Evolutionary conservation across 208 protist species (phyloP).

Genomic region (Trypanosoma lewisi): DNA sequence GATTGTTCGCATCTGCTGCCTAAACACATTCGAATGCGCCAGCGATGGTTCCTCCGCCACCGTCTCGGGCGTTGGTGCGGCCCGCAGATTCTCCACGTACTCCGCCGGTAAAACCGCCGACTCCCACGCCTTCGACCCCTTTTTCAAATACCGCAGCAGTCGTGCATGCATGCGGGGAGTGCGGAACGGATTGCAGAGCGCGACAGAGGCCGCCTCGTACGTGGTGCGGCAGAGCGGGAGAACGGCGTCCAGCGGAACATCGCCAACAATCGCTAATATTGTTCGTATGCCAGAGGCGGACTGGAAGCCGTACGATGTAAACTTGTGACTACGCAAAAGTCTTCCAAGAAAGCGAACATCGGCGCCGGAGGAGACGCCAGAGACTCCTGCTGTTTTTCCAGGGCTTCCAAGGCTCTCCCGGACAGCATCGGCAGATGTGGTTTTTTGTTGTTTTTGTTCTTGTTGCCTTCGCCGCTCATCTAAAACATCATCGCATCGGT

Average conservation of each 20-base stretch:
- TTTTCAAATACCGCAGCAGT: conserved; percentile 26
- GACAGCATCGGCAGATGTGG: conserved; percentile 3
- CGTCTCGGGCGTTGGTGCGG: conserved; percentile 20
- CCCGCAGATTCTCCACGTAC: conserved; percentile 7
- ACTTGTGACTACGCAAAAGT: conserved; percentile 57
- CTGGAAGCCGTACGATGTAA: conserved; percentile 75
- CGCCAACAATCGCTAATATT: conserved; percentile 70
- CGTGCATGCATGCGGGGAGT: conserved; percentile 43
- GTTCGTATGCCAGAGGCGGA: conserved; percentile 69
- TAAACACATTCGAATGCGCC: conserved; percentile 58
- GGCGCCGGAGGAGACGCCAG: conserved; percentile 32
- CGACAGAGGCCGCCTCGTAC: conserved; percentile 67
- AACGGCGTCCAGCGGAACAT: conserved; percentile 69
- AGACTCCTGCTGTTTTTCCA: no score
- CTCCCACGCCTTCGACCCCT: neutral
- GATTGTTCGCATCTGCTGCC: conserved; percentile 45
- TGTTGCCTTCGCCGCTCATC: conserved; percentile 15
- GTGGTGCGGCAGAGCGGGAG: conserved; percentile 76
- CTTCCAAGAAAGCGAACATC: conserved; percentile 74
- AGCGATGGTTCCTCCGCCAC: conserved; percentile 43
- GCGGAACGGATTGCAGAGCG: conserved; percentile 80
- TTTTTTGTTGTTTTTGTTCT: conserved; percentile 4
- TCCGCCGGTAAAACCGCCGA: neutral
- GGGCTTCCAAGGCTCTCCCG: neutral
- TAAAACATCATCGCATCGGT: conserved; percentile 67